Evolutionary conservation across 495 filamentous ascomycete genomes (phyloP), one percentile per base, ranked within the genome.

Genomic region (Penicillium maclennaniae): DNA sequence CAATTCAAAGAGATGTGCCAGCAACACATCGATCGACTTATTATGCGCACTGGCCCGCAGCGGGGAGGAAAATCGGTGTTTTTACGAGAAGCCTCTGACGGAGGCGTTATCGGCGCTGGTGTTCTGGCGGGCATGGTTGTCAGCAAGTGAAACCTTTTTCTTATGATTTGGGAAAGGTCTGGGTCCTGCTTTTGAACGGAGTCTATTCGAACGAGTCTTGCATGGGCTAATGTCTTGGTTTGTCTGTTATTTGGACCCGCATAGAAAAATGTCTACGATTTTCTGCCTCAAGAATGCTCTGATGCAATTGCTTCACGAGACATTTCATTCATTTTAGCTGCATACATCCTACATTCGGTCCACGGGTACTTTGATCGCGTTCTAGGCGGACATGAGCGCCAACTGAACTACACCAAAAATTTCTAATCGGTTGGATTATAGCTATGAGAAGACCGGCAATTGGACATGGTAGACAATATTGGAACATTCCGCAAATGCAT

Each of bases 61-160:
- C 69, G 79, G 36, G 69, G 72, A 19, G 79, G 78, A 5, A 80
- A 86, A 49, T 78, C 77, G 26, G 81, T 91, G 6, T 78, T 85
- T 21, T 63, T 92, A 46, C 75, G 75, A 36, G 85, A 88, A 45
- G 88, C 86, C 45, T 81, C 85, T 26, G 86, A 91, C 65, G 88
- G 87, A 12, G 88, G 87, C 14, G 83, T 91, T 44, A 85, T 84
- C 43, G 88, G 88, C 0, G 88, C 87, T 6, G 88, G 85, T 6
- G 86, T 91, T 26, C 66, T 92, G 51, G 86, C 84, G n/a, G 84
- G 83, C 1, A 85, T 78, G 71, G 68, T 74, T 45, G 65, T 56
- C 7, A 64, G 63, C 44, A 58, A 62, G 38, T 75, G 59, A 58
- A 44, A 31, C 40, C 26, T 44, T 14, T 7, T 31, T 36, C 16